Evolutionary conservation across 371 early-diverging fungal genomes (phyloP), one percentile per base, ranked within the genome.

Genomic region (Mucor indicus): DNA sequence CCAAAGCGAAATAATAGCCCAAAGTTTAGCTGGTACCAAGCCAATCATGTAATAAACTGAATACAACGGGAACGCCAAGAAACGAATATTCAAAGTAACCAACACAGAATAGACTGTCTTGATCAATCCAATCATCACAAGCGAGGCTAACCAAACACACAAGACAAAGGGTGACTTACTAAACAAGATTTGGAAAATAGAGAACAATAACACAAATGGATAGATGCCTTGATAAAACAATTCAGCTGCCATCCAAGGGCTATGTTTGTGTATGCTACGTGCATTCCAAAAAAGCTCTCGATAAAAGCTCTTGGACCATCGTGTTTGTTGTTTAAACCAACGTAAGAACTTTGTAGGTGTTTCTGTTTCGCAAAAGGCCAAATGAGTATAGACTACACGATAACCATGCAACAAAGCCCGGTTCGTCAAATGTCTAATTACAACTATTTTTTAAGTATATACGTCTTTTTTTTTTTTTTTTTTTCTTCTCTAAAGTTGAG

Each of bases 261-360:
- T 71, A 30, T 84, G 85, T 31, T 78, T 72, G 23, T 80, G 81
- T 19, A 82, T 55, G 29, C 78, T 72, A 9, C 66, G 66, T 0
- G 75, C 69, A 25, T 79, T 79, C 69, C 79, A 80, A 7, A 80
- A 57, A 12, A 82, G 44, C 50, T 84, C 85, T 16, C 85, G 77
- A 36, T 80, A 84, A 41, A 84, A 84, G 17, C 85, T 85, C 44
- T 84, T 84, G 32, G 79, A 79, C 85, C 85, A 84, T 29, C 85
- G 61, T 3, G 85, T 84, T 48, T 84, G 84, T 38, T 84, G 84
- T 8, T 77, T 83, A 41, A 84, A 77, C 83, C 82, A 84, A 12
- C 80, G 70, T 35, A 84, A 55, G 48, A 80, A 80, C 0, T 53
- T 44, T 32, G 58, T 72, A 2, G 85, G 85, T 10, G 85, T 81